phyloP scores from a whole-genome alignment of 2,329 filamentous ascomycete species.

The Trichoderma afroharzianum region DNA sequence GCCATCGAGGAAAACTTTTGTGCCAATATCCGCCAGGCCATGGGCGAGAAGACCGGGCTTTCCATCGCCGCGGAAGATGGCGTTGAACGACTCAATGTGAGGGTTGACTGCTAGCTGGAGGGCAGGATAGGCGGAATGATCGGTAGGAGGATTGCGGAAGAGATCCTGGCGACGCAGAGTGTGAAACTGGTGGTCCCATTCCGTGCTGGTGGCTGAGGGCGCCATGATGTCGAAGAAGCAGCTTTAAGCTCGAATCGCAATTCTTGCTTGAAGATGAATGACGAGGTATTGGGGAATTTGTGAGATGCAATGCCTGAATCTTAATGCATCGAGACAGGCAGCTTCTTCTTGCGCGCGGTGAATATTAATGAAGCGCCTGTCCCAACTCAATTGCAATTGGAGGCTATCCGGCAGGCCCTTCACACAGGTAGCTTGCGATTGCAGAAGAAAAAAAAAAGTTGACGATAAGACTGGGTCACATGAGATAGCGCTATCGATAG shows the following conservation, averaged over 20 bases:
- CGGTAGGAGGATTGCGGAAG: slow-evolving; percentile 82
- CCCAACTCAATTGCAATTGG: slow-evolving; percentile 22
- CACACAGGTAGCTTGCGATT: slow-evolving; percentile 13
- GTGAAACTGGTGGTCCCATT: slow-evolving; percentile 84
- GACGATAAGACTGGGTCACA: slow-evolving; percentile 26
- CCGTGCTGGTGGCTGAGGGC: slow-evolving; percentile 57
- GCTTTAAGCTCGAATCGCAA: not conserved
- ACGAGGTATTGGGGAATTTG: not conserved
- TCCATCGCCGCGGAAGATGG: slow-evolving; percentile 72
- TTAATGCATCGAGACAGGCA: slow-evolving; percentile 8
- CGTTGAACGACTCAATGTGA: slow-evolving; percentile 95
- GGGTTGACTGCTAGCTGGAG: slow-evolving; percentile 83
- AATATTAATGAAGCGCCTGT: slow-evolving; percentile 5
- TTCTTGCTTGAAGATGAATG: not conserved
- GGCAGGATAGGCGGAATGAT: slow-evolving; percentile 82
- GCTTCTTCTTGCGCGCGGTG: not conserved
- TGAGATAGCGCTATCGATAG: slow-evolving; percentile 17
- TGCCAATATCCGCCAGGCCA: slow-evolving; percentile 83
- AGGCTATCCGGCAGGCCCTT: slow-evolving; percentile 27
- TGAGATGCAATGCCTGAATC: not conserved
- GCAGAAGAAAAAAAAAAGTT: slow-evolving; percentile 31
- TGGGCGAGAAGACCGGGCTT: slow-evolving; percentile 59
- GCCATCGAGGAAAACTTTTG: slow-evolving; percentile 82
- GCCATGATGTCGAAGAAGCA: slow-evolving; percentile 43
- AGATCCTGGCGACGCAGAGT: slow-evolving; percentile 82